These are phyloP conservation scores for Fraxinus xanthoxyloides DNA, from an alignment of 305 asterid genomes.

Conservation along the genomic window DNA sequence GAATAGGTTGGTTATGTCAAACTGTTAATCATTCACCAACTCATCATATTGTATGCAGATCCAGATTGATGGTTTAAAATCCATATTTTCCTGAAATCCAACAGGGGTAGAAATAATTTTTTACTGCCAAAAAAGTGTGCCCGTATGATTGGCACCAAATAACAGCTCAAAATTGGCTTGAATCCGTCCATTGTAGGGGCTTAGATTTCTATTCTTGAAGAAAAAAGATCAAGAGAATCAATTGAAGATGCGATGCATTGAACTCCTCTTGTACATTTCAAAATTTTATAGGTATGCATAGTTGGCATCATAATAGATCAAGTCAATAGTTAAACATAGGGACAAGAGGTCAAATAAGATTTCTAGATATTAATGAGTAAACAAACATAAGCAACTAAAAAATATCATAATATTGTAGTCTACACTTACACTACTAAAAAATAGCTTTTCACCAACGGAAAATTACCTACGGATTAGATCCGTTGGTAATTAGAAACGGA, in stretches of 20 bases:
- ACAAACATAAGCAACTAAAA: background rate
- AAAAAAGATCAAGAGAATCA: background rate
- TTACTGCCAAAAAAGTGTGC: background rate
- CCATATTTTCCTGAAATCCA: background rate
- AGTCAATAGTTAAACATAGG: background rate
- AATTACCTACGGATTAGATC: no score
- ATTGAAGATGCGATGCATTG: background rate
- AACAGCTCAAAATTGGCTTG: background rate
- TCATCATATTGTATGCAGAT: background rate
- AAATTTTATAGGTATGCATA: background rate
- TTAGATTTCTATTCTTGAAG: background rate
- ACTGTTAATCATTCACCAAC: no score
- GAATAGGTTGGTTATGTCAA: background rate
- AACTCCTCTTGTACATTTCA: background rate
- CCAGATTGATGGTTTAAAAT: background rate
- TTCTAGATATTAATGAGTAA: background rate
- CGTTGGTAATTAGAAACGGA: no score
- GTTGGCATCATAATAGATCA: background rate
- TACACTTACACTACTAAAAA: background rate
- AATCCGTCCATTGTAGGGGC: background rate
- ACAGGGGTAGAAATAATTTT: background rate
- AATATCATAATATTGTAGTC: background rate
- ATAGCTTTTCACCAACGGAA: no score
- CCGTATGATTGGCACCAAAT: background rate
- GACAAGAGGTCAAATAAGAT: background rate